Base-by-base conservation (phyloP, 805 yeast species). In the Candida boleticola region DNA sequence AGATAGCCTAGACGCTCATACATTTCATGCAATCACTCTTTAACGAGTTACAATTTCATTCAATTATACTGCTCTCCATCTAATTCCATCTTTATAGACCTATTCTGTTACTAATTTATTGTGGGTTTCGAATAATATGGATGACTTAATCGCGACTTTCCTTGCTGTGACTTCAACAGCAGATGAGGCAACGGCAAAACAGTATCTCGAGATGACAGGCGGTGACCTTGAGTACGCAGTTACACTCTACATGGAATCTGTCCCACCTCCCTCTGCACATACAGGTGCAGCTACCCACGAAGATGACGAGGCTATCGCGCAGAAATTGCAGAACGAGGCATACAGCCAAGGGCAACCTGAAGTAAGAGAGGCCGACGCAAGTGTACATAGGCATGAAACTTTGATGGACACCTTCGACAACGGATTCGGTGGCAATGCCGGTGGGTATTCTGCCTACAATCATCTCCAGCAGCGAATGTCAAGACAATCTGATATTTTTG, bases 191-290 rank as follows among this genome's bases (percentile, higher is more conserved):
- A 66, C 77, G 10, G 98, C 98, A 0, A 67, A 73, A 40, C 88
- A 83, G 51, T 93, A 83, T 56, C 61, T 93, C 17, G 89, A 83
- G 20, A 81, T 92, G 67, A 76, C 92, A 3, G 89, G 83, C 38
- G 80, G 80, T 36, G 79, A 88, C 58, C 58, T 92, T 26, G 96
- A 90, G 43, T 77, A 80, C 17, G 98, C 99, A 0, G 86, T 93
- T 5, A 80, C 89, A 11, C 68, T 93, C 34, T 93, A 68, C 61
- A 83, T 85, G 64, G 98, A 93, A 49, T 49, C 64, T 6, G 48
- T 60, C 37, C 35, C 35, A 13, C 62, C 55, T n/a, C 45, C 37
- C 45, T 32, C 39, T 40, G 36, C 20, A 18, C 39, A 42, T 3
- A 31, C 50, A 13, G 29, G 29, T 6, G 39, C 29, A 18, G 37